Conservation (phyloP, 371 early-diverging fungal species). For the Lichtheimia ornata region DNA sequence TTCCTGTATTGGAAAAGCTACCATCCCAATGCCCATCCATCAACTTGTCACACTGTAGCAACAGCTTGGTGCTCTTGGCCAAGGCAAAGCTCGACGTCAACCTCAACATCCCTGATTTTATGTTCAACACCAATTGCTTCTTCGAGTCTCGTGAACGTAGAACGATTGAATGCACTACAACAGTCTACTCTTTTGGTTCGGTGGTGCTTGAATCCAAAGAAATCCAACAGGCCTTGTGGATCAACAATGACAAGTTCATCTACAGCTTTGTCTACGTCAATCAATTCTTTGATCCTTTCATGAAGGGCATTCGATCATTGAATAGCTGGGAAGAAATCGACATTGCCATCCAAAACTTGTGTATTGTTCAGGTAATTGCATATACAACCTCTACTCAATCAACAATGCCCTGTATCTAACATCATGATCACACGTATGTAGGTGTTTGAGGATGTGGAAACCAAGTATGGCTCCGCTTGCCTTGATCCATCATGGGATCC, state of each 20-base stretch:
- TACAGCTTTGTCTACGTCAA: conserved; percentile 58
- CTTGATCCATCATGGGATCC: background rate
- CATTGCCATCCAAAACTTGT: conserved; percentile 50
- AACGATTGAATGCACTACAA: conserved; percentile 58
- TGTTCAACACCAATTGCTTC: conserved; percentile 44
- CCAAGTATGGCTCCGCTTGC: conserved; percentile 9
- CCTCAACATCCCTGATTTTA: conserved; percentile 35
- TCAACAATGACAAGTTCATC: conserved; percentile 43
- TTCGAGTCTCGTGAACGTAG: conserved; percentile 53
- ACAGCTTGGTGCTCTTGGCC: background rate
- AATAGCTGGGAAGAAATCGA: conserved; percentile 52
- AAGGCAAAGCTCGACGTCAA: conserved; percentile 39
- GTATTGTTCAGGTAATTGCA: conserved; percentile 43
- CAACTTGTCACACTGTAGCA: conserved; percentile 15
- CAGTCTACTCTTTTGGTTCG: conserved; percentile 64
- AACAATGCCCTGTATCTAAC: too few species aligned
- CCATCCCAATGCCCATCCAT: conserved; percentile 32
- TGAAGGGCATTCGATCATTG: conserved; percentile 49
- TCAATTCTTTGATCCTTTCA: conserved; percentile 60
- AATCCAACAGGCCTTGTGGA: conserved; percentile 51
- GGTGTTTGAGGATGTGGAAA: conserved; percentile 50
- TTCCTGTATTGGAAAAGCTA: conserved; percentile 29
- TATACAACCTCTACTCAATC: too few species aligned
- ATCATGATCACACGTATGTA: background rate
- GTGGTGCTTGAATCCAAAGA: conserved; percentile 60